Percentiles rank a stretch among this genome's conserved stretches.
Conservation (phyloP, 345 rosid genomes). For the Corchorus capsularis region DNA sequence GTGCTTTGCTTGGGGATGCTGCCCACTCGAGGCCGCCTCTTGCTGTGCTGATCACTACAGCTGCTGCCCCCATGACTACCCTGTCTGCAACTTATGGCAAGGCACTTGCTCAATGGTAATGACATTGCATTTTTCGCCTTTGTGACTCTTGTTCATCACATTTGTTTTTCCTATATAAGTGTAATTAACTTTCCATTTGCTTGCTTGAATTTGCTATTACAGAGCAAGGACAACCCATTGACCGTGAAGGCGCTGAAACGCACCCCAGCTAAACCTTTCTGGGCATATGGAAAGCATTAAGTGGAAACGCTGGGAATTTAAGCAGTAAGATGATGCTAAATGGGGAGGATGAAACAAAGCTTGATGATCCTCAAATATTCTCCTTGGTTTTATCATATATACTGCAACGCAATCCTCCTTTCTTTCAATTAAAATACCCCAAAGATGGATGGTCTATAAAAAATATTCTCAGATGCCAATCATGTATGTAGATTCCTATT, state of each 20-base stretch:
- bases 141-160: neutral
- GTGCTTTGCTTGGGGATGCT: slow-evolving; percentile 95
- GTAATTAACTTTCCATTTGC: neutral
- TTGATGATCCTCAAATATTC: neutral
- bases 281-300: slow-evolving; percentile 60
- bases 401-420: slow-evolving; percentile 23
- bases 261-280: slow-evolving; percentile 68
- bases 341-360: slow-evolving; percentile 19
- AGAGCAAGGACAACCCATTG: slow-evolving; percentile 86
- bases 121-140: neutral
- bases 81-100: slow-evolving; percentile 58
- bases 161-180: neutral
- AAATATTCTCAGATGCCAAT: slow-evolving; percentile 17
- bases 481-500: slow-evolving; percentile 28
- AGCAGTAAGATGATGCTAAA: slow-evolving; percentile 26
- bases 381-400: slow-evolving; percentile 18
- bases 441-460: slow-evolving; percentile 22
- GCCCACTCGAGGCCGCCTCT: slow-evolving; percentile 83
- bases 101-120: slow-evolving; percentile 79
- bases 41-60: slow-evolving; percentile 83
- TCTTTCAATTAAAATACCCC: neutral
- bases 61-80: slow-evolving; percentile 90
- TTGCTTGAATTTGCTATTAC: slow-evolving; percentile 31
- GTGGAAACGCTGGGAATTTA: neutral
- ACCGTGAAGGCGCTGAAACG: slow-evolving; percentile 76